Conservation (phyloP, 108 stramenopile species). For the Chaetoceros tenuissimus region DNA sequence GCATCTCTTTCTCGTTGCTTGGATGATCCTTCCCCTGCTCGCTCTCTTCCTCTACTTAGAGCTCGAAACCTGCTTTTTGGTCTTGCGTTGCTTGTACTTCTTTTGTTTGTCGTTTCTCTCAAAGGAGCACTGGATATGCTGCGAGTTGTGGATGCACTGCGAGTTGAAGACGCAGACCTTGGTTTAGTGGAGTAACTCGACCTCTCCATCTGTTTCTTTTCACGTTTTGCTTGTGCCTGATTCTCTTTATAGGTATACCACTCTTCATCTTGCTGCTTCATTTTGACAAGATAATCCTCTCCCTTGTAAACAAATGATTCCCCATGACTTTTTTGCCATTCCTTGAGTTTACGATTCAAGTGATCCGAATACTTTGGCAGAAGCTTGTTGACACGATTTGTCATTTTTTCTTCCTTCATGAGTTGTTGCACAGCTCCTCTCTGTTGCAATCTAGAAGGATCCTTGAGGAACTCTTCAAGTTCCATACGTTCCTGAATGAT, state of each 20-base stretch:
- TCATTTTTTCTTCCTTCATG: conserved; percentile 91
- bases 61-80: background rate
- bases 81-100: background rate
- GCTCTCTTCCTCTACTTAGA: background rate
- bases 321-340: conserved; percentile 52
- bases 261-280: conserved; percentile 69
- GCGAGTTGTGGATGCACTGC: too few relatives aligned
- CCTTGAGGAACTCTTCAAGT: conserved; percentile 78
- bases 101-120: background rate
- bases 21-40: background rate
- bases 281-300: conserved; percentile 44
- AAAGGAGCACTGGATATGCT: background rate
- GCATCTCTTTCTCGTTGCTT: background rate
- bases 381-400: conserved; percentile 72
- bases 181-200: background rate
- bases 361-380: conserved; percentile 62
- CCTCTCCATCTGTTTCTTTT: conserved; percentile 63
- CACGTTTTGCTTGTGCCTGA: conserved; percentile 51
- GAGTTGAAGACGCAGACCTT: too few relatives aligned
- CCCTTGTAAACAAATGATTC: conserved; percentile 71
- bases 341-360: conserved; percentile 48
- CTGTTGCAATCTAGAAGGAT: conserved; percentile 80
- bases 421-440: conserved; percentile 77
- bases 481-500: conserved; percentile 68
- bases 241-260: conserved; percentile 71